phyloP scores from a whole-genome alignment of 352 stramenopile genomes.

The Pythium volutum region DNA sequence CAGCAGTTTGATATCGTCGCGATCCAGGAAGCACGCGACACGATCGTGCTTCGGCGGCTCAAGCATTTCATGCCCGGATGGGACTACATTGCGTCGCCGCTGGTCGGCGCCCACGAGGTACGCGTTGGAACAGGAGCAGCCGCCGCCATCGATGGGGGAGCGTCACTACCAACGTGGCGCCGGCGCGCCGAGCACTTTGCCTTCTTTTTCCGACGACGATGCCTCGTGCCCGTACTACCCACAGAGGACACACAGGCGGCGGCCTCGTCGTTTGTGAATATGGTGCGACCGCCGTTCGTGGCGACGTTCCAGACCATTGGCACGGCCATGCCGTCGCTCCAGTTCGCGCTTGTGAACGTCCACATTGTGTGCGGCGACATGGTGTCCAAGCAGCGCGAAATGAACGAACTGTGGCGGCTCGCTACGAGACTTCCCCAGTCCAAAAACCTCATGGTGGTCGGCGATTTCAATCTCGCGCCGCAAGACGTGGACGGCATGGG shows the following conservation, averaged over 20 bases:
- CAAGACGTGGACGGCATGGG: conserved; percentile 36
- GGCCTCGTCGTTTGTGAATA: neutral
- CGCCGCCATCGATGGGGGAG: no score
- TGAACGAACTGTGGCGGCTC: conserved; percentile 13
- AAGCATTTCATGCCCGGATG: conserved; percentile 55
- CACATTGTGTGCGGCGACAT: conserved; percentile 25
- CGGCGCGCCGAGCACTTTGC: conserved; percentile 46
- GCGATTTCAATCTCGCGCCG: conserved; percentile 65
- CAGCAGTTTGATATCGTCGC: conserved; percentile 67
- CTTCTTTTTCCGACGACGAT: conserved; percentile 48
- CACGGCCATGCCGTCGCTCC: conserved; percentile 18
- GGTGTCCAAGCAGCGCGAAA: conserved; percentile 8
- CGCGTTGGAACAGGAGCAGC: neutral
- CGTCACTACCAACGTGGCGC: conserved; percentile 8
- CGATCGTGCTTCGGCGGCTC: conserved; percentile 54
- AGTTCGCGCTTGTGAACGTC: conserved; percentile 40
- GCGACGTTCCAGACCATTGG: conserved; percentile 32
- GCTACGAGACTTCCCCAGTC: neutral
- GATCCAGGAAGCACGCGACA: conserved; percentile 62
- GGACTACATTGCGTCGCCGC: conserved; percentile 50
- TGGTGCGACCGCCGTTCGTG: conserved; percentile 38
- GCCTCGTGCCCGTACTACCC: conserved; percentile 9
- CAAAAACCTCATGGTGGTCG: conserved; percentile 44
- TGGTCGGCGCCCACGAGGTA: conserved; percentile 27
- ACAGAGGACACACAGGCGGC: neutral